Evolutionary conservation across 2,329 filamentous ascomycete genomes (phyloP), one percentile per base, ranked within the genome.

Genomic region (Colletotrichum neosansevieriae): DNA sequence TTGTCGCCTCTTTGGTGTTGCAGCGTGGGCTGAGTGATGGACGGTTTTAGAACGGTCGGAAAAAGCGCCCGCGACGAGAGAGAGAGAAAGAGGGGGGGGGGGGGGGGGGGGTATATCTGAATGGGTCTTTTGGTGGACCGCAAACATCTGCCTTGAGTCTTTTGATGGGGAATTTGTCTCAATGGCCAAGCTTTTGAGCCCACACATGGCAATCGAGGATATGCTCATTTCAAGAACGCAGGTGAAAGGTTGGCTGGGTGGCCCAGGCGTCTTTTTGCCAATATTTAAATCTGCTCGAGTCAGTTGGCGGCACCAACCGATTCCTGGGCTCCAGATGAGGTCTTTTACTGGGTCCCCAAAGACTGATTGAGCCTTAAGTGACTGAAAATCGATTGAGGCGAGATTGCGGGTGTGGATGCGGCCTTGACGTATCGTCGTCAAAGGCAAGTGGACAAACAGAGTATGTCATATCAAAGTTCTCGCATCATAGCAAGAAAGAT

Each of bases 271-370:
- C 45, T 9, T 5, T 9, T 40, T 34, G 12, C 32, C 60, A 68
- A 65, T 60, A 60, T n/a, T 64, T 24, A 53, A 42, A 67, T 58
- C n/a, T 69, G 34, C 56, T 42, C 61, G 66, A 69, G 65, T 68
- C 65, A 68, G 21, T 36, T 3, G 21, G 32, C 61, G 54, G 65
- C 12, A 42, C 54, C 34, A 54, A 53, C 40, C 40, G 61, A 42
- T 10, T 29, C 45, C 44, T 17, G 51, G 38, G 19, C 12, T 24
- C 21, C 49, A 29, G 29, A 10, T 17, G 21, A 3, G 34, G 49
- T 40, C 54, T 40, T 64, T 53, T 32, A n/a, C 40, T 47, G 45
- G 47, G 65, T 17, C 17, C 29, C 40, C 19, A 49, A 4, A 19
- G 24, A 4, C 6, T 13, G 47, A 7, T 44, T 21, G 36, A 50